Base-by-base conservation (phyloP, 1,284 basidiomycete species). In the Rhodotorula mucilaginosa region DNA sequence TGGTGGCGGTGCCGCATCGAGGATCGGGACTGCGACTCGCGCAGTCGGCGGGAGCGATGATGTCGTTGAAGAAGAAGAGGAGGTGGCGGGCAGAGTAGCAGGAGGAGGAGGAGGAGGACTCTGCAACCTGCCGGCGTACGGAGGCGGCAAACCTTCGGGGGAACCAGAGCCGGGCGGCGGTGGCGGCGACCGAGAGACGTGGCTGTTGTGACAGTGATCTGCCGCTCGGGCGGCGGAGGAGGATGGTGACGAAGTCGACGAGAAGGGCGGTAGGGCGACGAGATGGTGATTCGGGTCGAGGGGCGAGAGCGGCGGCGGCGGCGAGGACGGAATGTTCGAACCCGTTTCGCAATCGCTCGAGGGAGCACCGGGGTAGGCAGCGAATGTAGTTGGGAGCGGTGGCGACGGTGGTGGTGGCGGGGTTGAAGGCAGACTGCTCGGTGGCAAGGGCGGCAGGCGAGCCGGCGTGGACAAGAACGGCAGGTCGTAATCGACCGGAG, bases 401-500 rank as follows among this genome's bases (percentile, higher is more conserved):
- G 34, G 26, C 12, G n/a, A 29, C 6, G 16, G 54, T 44, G 39
- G 39, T 8, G 39, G 39, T 13, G 39, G 39, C 39, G n/a, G 54
- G 29, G n/a, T 16, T 1, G 54, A 15, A 29, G 54, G 12, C 54
- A 26, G 13, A 7, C 12, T 52, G 21, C 21, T n/a, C 12, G 21
- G n/a, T 29, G 26, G 54, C 5, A 26, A 13, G 13, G 54, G 54
- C 15, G 23, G n/a, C 13, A 16, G 26, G 16, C 13, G 26, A 16
- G 54, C 13, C 54, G 54, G 51, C 13, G 51, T n/a, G 19, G 51
- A 23, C 21, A 56, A 26, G 54, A 56, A 56, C 26, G 54, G 54
- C 54, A 56, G 7, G n/a, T n/a, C 23, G 26, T 56, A 66, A 29
- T 66, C 60, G 58, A 64, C 31, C 21, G n/a, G 48, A 1, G 65